Evolutionary conservation across 805 yeast genomes (phyloP).

Genomic region (Lipomyces mesembrius): DNA sequence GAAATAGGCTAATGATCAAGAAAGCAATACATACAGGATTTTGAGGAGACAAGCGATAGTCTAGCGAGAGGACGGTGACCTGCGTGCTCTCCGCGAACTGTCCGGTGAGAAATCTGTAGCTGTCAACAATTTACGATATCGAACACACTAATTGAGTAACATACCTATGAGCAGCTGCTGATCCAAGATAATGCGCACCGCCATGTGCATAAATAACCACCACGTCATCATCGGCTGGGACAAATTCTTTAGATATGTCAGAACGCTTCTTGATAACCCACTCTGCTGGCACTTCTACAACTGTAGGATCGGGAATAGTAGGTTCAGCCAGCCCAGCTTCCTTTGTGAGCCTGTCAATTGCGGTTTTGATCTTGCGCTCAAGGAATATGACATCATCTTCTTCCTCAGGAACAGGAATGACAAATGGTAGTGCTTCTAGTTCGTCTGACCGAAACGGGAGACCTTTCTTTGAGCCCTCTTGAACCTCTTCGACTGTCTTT

Average conservation of each 20-base stretch:
- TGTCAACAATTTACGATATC: neutral
- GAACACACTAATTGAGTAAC: neutral
- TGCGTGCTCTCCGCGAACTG: constrained; percentile 20
- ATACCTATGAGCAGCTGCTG: constrained; percentile 26
- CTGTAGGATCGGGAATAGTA: constrained; percentile 23
- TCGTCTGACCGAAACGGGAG: constrained; percentile 15
- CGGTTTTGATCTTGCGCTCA: constrained; percentile 11
- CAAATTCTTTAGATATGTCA: neutral
- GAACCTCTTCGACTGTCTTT: constrained; percentile 30
- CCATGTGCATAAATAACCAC: constrained; percentile 37
- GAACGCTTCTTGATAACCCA: constrained; percentile 24
- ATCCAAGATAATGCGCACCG: constrained; percentile 37
- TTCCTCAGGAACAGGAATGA: constrained; percentile 20
- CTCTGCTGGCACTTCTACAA: constrained; percentile 26
- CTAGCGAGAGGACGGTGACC: constrained; percentile 29
- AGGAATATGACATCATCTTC: constrained; percentile 13
- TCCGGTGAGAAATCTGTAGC: constrained; percentile 21
- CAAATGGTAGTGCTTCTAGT: constrained; percentile 10
- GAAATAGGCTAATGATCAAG: neutral
- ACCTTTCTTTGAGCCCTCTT: constrained; percentile 7
- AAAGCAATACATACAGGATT: constrained; percentile 15
- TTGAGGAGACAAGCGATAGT: constrained; percentile 33
- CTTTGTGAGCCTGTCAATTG: constrained; percentile 22
- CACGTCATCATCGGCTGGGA: constrained; percentile 18
- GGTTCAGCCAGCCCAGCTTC: constrained; percentile 22